Evolutionary conservation across 2,329 filamentous ascomycete species (phyloP).

Genomic region (Colletotrichum eleusines): DNA sequence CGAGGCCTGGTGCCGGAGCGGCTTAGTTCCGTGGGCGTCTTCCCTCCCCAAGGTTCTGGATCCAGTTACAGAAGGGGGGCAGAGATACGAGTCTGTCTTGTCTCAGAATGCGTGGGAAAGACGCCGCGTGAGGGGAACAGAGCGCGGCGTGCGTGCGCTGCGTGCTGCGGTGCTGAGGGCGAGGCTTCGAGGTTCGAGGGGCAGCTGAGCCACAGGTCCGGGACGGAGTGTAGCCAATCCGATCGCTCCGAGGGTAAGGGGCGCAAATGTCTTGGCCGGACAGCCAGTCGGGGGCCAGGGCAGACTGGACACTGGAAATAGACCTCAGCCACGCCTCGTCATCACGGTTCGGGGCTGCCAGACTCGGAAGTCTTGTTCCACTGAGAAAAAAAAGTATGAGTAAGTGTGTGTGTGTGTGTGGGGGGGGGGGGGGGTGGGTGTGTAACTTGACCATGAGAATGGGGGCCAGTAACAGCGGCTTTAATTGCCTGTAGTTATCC

Average conservation of each 20-base stretch:
- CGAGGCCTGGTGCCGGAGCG: constrained; percentile 36
- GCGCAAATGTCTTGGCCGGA: constrained; percentile 9
- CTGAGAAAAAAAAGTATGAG: constrained; percentile 10
- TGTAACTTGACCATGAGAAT: background rate
- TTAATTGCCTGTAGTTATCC: constrained; percentile 18
- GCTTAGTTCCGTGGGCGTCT: constrained; percentile 29
- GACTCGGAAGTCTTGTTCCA: constrained; percentile 10
- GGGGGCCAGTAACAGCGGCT: constrained; percentile 30
- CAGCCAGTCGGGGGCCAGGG: constrained; percentile 6
- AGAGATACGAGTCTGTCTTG: constrained; percentile 14
- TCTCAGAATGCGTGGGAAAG: constrained; percentile 16
- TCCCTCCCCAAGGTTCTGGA: constrained; percentile 39
- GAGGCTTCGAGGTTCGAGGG: constrained; percentile 28
- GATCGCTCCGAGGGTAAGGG: background rate
- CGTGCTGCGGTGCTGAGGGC: constrained; percentile 25
- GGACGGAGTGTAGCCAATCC: constrained; percentile 23
- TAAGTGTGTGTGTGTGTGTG: constrained; percentile 11
- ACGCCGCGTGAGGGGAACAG: constrained; percentile 26
- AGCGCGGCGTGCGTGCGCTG: constrained; percentile 23
- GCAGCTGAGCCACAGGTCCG: constrained; percentile 39
- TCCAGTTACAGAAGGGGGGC: constrained; percentile 35
- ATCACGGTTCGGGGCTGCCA: constrained; percentile 48
- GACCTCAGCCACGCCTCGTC: constrained; percentile 53
- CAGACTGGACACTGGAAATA: constrained; percentile 24
- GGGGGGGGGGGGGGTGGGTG: background rate